Conservation (phyloP, 768 basidiomycete genomes). For the Trametes maxima region DNA sequence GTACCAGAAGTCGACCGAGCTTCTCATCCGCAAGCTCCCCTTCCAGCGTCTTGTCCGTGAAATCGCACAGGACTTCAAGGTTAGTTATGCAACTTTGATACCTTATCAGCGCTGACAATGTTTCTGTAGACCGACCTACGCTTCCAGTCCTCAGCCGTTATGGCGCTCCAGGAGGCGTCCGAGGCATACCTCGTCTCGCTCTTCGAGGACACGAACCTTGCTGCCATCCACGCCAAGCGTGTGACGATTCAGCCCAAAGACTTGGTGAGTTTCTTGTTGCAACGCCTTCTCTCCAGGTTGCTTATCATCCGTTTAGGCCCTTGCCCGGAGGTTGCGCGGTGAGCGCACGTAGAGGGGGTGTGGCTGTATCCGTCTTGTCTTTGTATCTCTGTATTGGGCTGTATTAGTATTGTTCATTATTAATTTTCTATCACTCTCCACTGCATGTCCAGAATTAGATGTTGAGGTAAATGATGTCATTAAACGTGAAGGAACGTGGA, state of each 20-base stretch:
- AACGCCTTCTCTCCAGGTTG: not conserved
- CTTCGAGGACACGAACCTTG: conserved; percentile 52
- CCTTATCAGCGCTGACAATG: too few species aligned
- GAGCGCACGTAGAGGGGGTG: conserved; percentile 40
- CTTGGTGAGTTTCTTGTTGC: conserved; percentile 26
- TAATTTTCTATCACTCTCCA: conserved; percentile 20
- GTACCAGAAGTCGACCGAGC: conserved; percentile 44
- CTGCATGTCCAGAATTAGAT: not conserved
- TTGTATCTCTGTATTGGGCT: conserved; percentile 21
- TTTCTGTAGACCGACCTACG: conserved; percentile 37
- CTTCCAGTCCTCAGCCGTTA: conserved; percentile 67
- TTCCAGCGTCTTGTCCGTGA: conserved; percentile 69
- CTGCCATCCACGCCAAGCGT: conserved; percentile 56
- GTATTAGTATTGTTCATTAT: conserved; percentile 27
- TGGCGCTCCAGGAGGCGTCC: conserved; percentile 62
- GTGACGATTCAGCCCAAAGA: conserved; percentile 60
- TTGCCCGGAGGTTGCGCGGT: conserved; percentile 51
- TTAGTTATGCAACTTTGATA: conserved; percentile 29
- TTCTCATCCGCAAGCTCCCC: conserved; percentile 52
- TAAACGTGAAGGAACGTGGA: not conserved
- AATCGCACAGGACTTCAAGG: conserved; percentile 70
- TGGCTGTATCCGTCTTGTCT: conserved; percentile 14
- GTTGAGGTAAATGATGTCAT: not conserved
- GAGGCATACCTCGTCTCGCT: conserved; percentile 48
- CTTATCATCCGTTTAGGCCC: conserved; percentile 28